Conservation (phyloP, 352 stramenopile genomes). For the Globisporangium yorkense region DNA sequence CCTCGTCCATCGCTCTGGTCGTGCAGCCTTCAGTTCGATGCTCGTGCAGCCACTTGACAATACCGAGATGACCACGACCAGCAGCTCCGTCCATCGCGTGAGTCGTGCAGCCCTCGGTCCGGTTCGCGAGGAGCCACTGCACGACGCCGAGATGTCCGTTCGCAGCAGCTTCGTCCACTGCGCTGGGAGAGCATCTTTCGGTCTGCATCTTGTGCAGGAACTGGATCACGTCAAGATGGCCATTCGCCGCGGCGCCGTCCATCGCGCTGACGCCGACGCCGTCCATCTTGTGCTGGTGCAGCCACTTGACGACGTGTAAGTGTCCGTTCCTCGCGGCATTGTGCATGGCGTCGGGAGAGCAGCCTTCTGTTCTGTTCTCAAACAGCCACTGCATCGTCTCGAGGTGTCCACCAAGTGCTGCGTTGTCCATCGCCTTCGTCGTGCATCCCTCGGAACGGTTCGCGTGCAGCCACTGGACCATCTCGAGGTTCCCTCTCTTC, state of each 20-base stretch:
- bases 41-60: not conserved
- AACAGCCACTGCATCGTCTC: constrained; percentile 1
- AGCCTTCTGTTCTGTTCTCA: constrained; percentile 1
- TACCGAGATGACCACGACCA: not conserved
- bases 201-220: not conserved
- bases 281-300: not conserved
- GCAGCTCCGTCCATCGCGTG: not conserved
- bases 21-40: not conserved
- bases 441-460: constrained; percentile 2
- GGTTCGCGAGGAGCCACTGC: not conserved
- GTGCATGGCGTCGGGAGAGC: not conserved
- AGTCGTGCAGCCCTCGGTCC: not conserved
- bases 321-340: not conserved
- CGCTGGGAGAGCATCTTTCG: not conserved
- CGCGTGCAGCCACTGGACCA: constrained; percentile 1
- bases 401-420: not conserved
- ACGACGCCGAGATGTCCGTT: not conserved
- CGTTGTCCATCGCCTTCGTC: not conserved
- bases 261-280: not conserved
- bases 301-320: constrained; percentile 1
- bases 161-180: not conserved
- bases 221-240: not conserved
- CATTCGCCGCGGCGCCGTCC: not conserved
- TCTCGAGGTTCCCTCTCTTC: not conserved
- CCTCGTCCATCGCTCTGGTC: not conserved